Evolutionary conservation across 1,139 yeast species (phyloP).

Genomic region (Chernovozyma aurita): DNA sequence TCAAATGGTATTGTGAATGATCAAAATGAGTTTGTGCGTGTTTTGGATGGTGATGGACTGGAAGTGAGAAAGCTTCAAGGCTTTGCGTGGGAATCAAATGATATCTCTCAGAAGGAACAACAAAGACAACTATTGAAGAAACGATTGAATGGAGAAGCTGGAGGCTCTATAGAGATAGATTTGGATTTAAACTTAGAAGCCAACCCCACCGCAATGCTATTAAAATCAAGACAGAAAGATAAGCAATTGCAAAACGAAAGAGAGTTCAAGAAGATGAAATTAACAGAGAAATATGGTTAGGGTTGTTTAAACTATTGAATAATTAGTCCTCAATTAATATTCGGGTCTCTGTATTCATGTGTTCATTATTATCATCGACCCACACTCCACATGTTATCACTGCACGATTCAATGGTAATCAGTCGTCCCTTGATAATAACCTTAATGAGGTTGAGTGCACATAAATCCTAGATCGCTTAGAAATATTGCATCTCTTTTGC

Average conservation of each 20-base stretch:
- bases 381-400: too few species aligned
- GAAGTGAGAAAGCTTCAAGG: slow-evolving; percentile 32
- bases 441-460: too few species aligned
- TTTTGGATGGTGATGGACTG: slow-evolving; percentile 48
- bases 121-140: slow-evolving; percentile 12
- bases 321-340: too few species aligned
- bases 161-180: slow-evolving; percentile 21
- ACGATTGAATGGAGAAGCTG: slow-evolving; percentile 10
- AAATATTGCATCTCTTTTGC: too few species aligned
- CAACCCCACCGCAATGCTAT: slow-evolving; percentile 54
- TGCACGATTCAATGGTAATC: too few species aligned
- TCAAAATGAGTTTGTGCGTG: slow-evolving; percentile 49
- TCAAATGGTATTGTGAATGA: slow-evolving; percentile 43
- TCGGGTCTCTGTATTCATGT: too few species aligned
- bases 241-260: slow-evolving; percentile 23
- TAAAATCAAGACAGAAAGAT: slow-evolving; percentile 38
- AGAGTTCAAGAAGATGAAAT: slow-evolving; percentile 22
- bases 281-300: slow-evolving; percentile 30
- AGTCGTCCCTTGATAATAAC: too few species aligned
- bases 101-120: slow-evolving; percentile 14
- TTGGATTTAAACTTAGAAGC: slow-evolving; percentile 46
- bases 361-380: too few species aligned
- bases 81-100: slow-evolving; percentile 49
- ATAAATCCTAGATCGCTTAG: too few species aligned
- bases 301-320: not conserved